phyloP scores from a whole-genome alignment of 108 stramenopile genomes.

The Cyclostephanos tholiformis region DNA sequence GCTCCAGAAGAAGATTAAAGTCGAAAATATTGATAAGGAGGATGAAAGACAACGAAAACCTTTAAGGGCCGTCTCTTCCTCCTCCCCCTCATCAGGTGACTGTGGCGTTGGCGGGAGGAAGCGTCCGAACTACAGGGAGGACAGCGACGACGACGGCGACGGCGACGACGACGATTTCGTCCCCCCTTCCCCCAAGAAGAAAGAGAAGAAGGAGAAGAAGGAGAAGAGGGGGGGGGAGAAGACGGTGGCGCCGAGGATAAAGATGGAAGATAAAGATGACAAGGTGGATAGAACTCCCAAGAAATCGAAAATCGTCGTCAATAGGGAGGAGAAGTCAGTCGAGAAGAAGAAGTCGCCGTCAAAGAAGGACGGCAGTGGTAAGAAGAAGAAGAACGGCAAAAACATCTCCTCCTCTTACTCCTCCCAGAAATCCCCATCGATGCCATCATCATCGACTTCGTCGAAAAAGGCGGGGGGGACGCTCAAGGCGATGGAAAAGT shows the following conservation, averaged over 20 bases:
- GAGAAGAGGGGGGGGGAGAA: conserved; percentile 24
- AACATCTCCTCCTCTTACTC: conserved; percentile 12
- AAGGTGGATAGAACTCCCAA: conserved; percentile 10
- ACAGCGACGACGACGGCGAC: conserved; percentile 13
- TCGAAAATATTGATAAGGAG: conserved; percentile 9
- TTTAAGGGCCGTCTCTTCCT: conserved; percentile 20
- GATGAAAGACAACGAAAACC: background rate
- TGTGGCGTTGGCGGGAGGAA: background rate
- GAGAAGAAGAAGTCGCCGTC: conserved; percentile 24
- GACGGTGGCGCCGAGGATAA: background rate
- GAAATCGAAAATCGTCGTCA: background rate
- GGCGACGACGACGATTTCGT: conserved; percentile 21
- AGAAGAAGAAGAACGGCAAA: conserved; percentile 6
- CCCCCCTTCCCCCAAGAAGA: background rate
- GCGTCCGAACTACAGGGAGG: conserved; percentile 27
- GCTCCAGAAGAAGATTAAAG: background rate
- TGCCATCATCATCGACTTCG: no score
- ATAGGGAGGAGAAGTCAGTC: background rate
- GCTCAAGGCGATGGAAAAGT: conserved; percentile 76
- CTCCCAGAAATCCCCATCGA: no score
- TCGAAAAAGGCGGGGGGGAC: conserved; percentile 23
- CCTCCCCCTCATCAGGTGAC: background rate
- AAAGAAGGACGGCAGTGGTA: conserved; percentile 11
- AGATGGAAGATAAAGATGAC: conserved; percentile 15
- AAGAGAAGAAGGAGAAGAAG: conserved; percentile 47